Evolutionary conservation across 2,329 filamentous ascomycete species (phyloP), one percentile per base, ranked within the genome.

Genomic region (Stemphylium lycopersici): DNA sequence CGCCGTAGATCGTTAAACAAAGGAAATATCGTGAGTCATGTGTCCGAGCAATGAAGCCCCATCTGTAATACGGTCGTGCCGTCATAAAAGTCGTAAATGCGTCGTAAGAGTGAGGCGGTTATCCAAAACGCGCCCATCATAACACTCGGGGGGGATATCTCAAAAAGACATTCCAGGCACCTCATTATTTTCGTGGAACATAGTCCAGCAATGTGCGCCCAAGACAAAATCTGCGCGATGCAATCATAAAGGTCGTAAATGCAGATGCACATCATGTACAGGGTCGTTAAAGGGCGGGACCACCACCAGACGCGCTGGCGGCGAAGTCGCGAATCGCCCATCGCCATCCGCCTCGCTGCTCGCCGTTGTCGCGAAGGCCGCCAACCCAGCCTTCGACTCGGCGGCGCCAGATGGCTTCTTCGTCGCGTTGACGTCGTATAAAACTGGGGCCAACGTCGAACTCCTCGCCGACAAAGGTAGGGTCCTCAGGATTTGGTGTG

Each of bases 391-490:
- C 87, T 71, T 90, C 88, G 63, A 93, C 93, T 77, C 93, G 93
- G 73, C 88, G 87, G 63, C 89, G 84, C 95, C 95, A 99, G 57
- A 90, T 84, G 42, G 91, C 88, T 77, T 99, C 95, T 77, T 99
- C 95, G 68, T 93, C 91, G 55, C 90, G 84, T 71, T 98, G 93
- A 59, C 93, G 83, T 66, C 88, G 84, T 59, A 98, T 88, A 71
- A 98, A 99, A 74, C 96, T 91, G 3, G 93, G 95, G 0, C 95
- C 95, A 51, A 99, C 91, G 71, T 99, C 95, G 68, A 99, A 99
- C 73, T 99, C 95, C 76, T 99, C 95, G 47, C 91, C 91, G 11
- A 97, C 90, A 76, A 75, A 73, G n/a, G 69, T 61, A 36, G 67
- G 58, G 15, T 75, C 73, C 15, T 74, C 65, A 20, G 55, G 44